Percentiles rank a stretch among this genome's conserved stretches.
phyloP scores from a whole-genome alignment of 2,329 filamentous ascomycete species.

The Colletotrichum endophyticum region DNA sequence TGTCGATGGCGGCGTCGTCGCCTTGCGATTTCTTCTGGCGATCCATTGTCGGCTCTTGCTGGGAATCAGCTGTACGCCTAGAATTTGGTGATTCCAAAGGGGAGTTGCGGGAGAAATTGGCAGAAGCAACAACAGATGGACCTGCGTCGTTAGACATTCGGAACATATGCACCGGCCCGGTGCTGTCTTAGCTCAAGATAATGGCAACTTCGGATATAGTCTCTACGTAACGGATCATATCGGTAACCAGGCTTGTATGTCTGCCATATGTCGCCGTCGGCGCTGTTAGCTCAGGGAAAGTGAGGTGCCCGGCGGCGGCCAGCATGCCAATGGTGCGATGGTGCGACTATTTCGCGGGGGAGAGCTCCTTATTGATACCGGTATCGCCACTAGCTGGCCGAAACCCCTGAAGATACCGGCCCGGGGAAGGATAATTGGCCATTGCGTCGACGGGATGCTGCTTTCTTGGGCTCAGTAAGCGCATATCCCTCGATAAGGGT shows the following conservation, averaged over 20 bases:
- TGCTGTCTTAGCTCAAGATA: neutral
- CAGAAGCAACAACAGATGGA: neutral
- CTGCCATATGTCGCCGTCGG: neutral
- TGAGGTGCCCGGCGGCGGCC: neutral
- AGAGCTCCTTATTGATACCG: neutral
- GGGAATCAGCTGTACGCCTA: neutral
- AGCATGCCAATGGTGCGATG: neutral
- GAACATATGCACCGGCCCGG: neutral
- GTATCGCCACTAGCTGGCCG: neutral
- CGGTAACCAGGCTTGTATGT: neutral
- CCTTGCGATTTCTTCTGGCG: neutral
- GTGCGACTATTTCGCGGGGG: neutral
- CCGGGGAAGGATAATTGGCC: neutral
- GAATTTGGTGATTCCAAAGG: neutral
- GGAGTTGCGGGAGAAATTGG: neutral
- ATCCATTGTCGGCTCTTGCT: neutral
- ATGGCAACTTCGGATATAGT: neutral
- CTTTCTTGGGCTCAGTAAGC: neutral
- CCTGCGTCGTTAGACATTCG: neutral
- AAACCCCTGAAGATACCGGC: neutral
- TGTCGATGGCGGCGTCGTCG: neutral
- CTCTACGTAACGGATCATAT: neutral
- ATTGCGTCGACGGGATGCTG: neutral
- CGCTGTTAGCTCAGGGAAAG: neutral
- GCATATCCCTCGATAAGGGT: neutral